A percentile compares a stretch with the other conserved stretches of the same genome.
Conservation (phyloP, 345 rosid species). For the Gossypium thurberi region DNA sequence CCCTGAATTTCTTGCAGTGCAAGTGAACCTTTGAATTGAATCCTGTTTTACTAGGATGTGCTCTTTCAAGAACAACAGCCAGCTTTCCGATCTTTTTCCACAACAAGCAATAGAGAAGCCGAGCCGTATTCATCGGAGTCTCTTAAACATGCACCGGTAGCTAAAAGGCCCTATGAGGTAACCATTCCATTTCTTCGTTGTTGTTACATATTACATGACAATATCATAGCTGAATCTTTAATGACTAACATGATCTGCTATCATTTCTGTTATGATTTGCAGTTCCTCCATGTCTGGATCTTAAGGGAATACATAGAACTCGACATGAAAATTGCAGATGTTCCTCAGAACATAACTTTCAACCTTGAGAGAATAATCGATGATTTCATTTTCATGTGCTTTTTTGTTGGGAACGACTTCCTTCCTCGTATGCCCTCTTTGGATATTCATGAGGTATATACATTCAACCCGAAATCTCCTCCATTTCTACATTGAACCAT, state of each 20-base stretch:
- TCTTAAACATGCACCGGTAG: neutral
- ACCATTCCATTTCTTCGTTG: too few species aligned
- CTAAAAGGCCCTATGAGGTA: conserved; percentile 20
- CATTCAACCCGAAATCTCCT: too few species aligned
- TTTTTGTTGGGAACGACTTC: conserved; percentile 29
- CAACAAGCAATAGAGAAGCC: neutral
- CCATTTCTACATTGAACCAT: too few species aligned
- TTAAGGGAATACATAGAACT: conserved; percentile 22
- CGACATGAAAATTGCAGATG: conserved; percentile 11
- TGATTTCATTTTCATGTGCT: conserved; percentile 26
- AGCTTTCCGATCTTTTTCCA: neutral
- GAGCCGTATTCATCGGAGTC: neutral
- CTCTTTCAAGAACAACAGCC: conserved; percentile 7
- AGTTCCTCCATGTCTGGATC: conserved; percentile 30
- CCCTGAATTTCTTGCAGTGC: too few species aligned
- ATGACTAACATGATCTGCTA: neutral
- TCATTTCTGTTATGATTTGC: neutral
- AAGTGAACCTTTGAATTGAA: too few species aligned
- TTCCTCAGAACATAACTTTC: conserved; percentile 9
- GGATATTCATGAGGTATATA: conserved; percentile 21
- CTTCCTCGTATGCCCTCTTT: conserved; percentile 29
- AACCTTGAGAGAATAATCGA: conserved; percentile 18
- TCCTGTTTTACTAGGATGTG: conserved; percentile 13
- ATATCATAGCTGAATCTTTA: neutral
- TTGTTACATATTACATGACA: neutral